These are phyloP conservation scores for Orbilia brochopaga DNA, from an alignment of 2,329 filamentous ascomycete species.

Conservation along the genomic window DNA sequence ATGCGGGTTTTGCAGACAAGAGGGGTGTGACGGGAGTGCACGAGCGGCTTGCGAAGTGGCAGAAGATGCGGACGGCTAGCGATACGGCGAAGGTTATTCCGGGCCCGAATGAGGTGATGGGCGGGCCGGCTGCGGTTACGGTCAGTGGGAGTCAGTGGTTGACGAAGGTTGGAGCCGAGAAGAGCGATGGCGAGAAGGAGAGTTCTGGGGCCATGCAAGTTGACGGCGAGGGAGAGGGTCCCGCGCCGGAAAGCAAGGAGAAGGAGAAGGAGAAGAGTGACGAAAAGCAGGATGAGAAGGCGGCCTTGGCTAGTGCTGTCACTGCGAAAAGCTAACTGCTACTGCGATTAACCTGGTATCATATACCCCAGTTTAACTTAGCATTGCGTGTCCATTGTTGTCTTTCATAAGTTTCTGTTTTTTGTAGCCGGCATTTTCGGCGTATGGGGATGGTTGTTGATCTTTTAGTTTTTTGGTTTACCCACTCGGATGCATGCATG, in stretches of 20 bases:
- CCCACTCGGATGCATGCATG: too few relatives aligned
- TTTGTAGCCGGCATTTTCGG: too few relatives aligned
- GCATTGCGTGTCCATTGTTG: too few relatives aligned
- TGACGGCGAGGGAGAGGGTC: slow-evolving; percentile 2
- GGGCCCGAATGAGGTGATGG: not conserved
- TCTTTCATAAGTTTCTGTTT: not conserved
- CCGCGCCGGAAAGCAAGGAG: not conserved
- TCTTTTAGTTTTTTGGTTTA: too few relatives aligned
- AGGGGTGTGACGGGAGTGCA: slow-evolving; percentile 36
- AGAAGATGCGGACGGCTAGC: slow-evolving; percentile 36
- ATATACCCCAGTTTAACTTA: too few relatives aligned
- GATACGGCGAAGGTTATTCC: slow-evolving; percentile 18
- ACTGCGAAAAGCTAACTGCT: not conserved
- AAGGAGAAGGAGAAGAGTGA: slow-evolving; percentile 13
- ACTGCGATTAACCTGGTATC: not conserved
- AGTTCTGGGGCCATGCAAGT: slow-evolving; percentile 21
- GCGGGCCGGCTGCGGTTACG: not conserved
- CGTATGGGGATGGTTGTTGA: too few relatives aligned
- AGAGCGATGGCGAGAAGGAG: slow-evolving; percentile 28
- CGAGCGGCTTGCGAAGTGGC: slow-evolving; percentile 42
- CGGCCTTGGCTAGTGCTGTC: not conserved
- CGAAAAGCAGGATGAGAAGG: not conserved
- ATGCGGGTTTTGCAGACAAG: slow-evolving; percentile 57
- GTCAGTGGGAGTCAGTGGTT: slow-evolving; percentile 24
- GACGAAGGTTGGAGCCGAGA: slow-evolving; percentile 11